phyloP scores from a whole-genome alignment of 306 rosid genomes.

The Hylodesmum podocarpum region DNA sequence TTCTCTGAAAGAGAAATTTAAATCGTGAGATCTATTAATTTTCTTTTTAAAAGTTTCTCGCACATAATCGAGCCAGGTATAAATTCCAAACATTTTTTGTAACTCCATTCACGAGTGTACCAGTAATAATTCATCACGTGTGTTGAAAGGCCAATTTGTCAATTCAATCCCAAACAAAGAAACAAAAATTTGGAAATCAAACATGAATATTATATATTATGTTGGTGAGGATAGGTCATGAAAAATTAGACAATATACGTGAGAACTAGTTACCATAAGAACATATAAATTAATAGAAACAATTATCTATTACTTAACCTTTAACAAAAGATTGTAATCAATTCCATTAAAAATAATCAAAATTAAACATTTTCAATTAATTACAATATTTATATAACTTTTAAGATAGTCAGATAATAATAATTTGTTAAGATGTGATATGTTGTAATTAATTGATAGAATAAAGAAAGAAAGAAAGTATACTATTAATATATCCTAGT shows the following conservation, averaged over 20 bases:
- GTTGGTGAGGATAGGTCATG: background rate
- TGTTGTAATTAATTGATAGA: too few relatives aligned
- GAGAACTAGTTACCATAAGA: too few relatives aligned
- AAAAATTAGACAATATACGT: background rate
- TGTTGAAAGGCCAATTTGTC: background rate
- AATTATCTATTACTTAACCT: too few relatives aligned
- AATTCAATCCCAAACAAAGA: background rate
- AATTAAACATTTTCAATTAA: too few relatives aligned
- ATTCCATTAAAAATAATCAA: too few relatives aligned
- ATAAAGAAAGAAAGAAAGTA: too few relatives aligned
- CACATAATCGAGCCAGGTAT: background rate
- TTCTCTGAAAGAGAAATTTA: background rate
- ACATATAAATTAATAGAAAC: too few relatives aligned
- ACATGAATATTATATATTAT: background rate
- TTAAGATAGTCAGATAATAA: too few relatives aligned
- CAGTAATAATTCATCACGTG: background rate
- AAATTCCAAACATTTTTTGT: background rate
- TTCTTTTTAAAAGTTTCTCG: background rate
- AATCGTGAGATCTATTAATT: background rate
- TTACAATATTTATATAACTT: too few relatives aligned
- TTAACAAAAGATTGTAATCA: too few relatives aligned
- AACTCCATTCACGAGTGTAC: background rate
- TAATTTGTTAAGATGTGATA: too few relatives aligned
- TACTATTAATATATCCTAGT: too few relatives aligned
- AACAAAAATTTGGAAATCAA: background rate